Conservation (phyloP, 495 filamentous ascomycete genomes). For the Talaromyces borbonicus region DNA sequence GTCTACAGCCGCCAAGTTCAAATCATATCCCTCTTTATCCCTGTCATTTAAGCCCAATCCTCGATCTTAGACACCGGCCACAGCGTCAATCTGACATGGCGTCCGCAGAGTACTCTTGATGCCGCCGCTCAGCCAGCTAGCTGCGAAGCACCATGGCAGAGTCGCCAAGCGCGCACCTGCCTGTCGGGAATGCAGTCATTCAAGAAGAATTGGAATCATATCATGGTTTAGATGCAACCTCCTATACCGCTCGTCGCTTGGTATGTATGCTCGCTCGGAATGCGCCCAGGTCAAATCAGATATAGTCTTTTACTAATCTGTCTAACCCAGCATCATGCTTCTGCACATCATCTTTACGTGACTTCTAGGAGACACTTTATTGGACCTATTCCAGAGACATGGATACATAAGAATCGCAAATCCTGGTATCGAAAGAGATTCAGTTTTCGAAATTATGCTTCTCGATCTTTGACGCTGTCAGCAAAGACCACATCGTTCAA, state of each 20-base stretch:
- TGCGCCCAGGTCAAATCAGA: too few species aligned
- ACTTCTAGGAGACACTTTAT: slow-evolving; percentile 58
- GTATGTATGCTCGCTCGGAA: too few species aligned
- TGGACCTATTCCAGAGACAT: slow-evolving; percentile 58
- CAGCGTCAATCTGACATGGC: too few species aligned
- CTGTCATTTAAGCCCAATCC: too few species aligned
- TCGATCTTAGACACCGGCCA: too few species aligned
- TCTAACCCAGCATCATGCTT: slow-evolving; percentile 45
- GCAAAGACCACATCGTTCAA: slow-evolving; percentile 15
- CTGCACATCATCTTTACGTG: slow-evolving; percentile 51
- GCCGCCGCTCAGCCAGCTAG: background rate
- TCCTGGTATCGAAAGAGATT: slow-evolving; percentile 51
- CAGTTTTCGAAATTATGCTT: slow-evolving; percentile 46
- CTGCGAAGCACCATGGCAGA: background rate
- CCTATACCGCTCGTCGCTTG: slow-evolving; percentile 46
- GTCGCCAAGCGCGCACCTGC: background rate
- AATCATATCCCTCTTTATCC: too few species aligned
- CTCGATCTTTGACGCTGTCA: slow-evolving; percentile 44
- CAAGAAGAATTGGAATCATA: slow-evolving; percentile 15
- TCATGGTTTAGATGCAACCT: slow-evolving; percentile 31
- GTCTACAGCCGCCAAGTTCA: too few species aligned
- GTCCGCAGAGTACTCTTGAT: too few species aligned
- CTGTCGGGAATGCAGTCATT: background rate
- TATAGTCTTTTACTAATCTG: slow-evolving; percentile 4
- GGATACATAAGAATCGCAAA: slow-evolving; percentile 55